Evolutionary conservation across 2,329 filamentous ascomycete genomes (phyloP), one percentile per base, ranked within the genome.

Genomic region (Fusarium circinatum): DNA sequence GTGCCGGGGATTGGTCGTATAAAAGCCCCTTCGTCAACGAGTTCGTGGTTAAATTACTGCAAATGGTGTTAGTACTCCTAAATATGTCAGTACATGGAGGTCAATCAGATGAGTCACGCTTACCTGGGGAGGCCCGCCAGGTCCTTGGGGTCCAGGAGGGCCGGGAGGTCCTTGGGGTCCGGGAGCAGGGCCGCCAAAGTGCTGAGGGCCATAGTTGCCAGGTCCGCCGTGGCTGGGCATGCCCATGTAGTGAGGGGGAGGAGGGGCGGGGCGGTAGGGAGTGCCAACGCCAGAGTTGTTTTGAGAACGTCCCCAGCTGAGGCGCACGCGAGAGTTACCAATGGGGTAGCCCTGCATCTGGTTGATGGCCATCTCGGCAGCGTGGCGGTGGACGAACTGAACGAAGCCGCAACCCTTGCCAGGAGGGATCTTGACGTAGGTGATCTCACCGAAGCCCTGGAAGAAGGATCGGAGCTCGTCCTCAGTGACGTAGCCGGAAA

Each of bases 261-360:
- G 87, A 63, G 96, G 96, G 57, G 96, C 96, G 72, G 96, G 96
- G 74, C 96, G 93, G 86, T 99, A 98, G 67, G 96, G 96, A 77
- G 96, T 98, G 76, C 96, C 96, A 69, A 97, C 96, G 65, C 96
- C 96, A 71, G 96, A 98, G 89, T 99, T 99, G 91, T 98, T 99
- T 89, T 99, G 96, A 62, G 94, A 97, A 75, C 96, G 94, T 74
- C 96, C 96, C 96, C 96, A 99, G 83, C 94, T 98, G 76, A 99
- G 90, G 79, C 96, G 95, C 68, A 99, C 96, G 76, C 96, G 95
- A 52, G 96, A 98, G 89, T 99, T 99, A 63, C 96, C 96, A 80
- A 99, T 99, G 30, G 96, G 96, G 83, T 99, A 99, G 70, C 96
- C 96, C 86, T 99, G 96, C 96, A 99, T 99, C 86, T 99, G 96